Evolutionary conservation across 495 filamentous ascomycete genomes (phyloP).

Genomic region (Penicillium tannophilum): DNA sequence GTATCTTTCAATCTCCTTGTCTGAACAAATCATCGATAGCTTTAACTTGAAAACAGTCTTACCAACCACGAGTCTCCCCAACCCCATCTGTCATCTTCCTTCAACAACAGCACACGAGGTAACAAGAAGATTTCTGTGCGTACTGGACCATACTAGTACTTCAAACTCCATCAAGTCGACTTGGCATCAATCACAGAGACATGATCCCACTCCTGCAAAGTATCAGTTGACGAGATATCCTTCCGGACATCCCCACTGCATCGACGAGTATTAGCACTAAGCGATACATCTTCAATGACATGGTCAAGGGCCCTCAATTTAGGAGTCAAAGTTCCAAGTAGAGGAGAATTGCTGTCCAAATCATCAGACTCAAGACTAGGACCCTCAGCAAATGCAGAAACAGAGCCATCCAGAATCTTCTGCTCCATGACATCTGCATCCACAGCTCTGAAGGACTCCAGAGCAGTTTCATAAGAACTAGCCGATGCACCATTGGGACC

Average conservation of each 20-base stretch:
- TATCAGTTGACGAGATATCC: background rate
- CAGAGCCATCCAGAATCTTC: background rate
- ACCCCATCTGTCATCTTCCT: background rate
- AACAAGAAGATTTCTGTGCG: background rate
- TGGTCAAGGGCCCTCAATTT: too few species aligned
- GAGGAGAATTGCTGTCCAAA: background rate
- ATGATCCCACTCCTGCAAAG: constrained; percentile 12
- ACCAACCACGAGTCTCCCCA: background rate
- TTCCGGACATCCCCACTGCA: constrained; percentile 1
- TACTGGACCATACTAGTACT: background rate
- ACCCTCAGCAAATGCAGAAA: background rate
- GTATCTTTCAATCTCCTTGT: too few species aligned
- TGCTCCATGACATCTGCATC: background rate
- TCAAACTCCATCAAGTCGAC: background rate
- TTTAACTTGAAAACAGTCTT: background rate
- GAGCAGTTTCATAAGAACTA: constrained; percentile 1
- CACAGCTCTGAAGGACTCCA: background rate
- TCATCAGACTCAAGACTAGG: background rate
- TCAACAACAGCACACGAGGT: background rate
- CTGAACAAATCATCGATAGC: too few species aligned
- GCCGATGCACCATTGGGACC: background rate
- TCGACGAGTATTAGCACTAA: background rate
- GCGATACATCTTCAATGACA: background rate
- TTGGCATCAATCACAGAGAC: constrained; percentile 8
- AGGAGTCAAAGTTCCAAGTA: background rate